phyloP scores from a whole-genome alignment of 1,139 yeast genomes.

The Saccharomyces pastorianus region DNA sequence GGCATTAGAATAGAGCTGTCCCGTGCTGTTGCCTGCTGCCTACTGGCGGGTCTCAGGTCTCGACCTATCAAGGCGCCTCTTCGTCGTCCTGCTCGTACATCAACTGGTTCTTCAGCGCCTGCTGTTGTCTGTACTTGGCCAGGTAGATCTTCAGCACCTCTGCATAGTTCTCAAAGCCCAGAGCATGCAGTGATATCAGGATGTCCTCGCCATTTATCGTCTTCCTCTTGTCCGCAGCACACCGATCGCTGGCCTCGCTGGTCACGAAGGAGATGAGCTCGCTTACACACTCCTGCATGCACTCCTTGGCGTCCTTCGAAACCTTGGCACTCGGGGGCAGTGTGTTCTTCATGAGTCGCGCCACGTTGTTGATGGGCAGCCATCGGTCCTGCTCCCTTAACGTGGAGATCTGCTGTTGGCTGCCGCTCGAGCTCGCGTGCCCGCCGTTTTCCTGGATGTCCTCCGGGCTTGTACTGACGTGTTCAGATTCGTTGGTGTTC shows the following conservation, averaged over 20 bases:
- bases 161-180: conserved; percentile 78
- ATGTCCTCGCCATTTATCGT: conserved; percentile 81
- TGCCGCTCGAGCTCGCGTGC: not conserved
- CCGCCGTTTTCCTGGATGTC: not conserved
- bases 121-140: conserved; percentile 75
- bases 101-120: conserved; percentile 43
- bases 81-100: conserved; percentile 15
- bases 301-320: conserved; percentile 92
- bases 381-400: conserved; percentile 65
- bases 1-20: not conserved
- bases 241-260: conserved; percentile 73
- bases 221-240: conserved; percentile 65
- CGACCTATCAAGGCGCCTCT: not conserved
- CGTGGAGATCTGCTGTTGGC: conserved; percentile 17
- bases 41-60: not conserved
- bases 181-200: conserved; percentile 49
- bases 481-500: not conserved
- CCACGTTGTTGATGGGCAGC: conserved; percentile 85
- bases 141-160: conserved; percentile 72
- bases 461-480: not conserved
- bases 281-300: conserved; percentile 95
- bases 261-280: conserved; percentile 86
- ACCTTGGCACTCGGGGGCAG: conserved; percentile 86
- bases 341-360: conserved; percentile 86
- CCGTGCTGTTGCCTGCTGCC: not conserved